These are phyloP conservation scores for Vanilla planifolia DNA, from an alignment of 106 monocot species.

Conservation along the genomic window DNA sequence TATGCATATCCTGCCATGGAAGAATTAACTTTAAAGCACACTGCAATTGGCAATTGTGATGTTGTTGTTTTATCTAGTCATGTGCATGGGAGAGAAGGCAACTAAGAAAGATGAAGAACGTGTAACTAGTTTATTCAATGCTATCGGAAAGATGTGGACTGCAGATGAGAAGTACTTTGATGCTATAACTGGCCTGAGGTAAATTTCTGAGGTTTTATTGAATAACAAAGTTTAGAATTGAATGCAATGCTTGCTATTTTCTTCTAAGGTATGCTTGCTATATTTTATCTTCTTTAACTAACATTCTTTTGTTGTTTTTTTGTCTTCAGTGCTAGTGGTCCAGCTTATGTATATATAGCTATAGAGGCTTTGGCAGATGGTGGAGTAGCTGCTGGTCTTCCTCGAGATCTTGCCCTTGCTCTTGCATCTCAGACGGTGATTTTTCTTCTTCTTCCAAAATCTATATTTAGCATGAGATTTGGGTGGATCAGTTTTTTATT, in stretches of 20 bases:
- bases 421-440: constrained; percentile 93
- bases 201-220: constrained; percentile 7
- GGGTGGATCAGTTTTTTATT: too few relatives aligned
- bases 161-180: constrained; percentile 94
- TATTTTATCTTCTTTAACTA: too few relatives aligned
- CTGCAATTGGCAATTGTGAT: too few relatives aligned
- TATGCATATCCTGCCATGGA: too few relatives aligned
- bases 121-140: constrained; percentile 52
- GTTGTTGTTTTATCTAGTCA: constrained; percentile 35
- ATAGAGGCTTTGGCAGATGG: constrained; percentile 99
- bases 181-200: constrained; percentile 98
- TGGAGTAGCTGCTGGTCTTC: constrained; percentile 97
- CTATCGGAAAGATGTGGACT: constrained; percentile 85
- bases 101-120: constrained; percentile 72
- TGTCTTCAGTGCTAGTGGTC: constrained; percentile 80
- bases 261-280: not conserved
- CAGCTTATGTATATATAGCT: constrained; percentile 86
- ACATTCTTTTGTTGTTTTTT: too few relatives aligned
- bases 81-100: constrained; percentile 72
- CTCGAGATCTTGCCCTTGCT: constrained; percentile 85
- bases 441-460: constrained; percentile 7
- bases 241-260: not conserved
- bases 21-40: too few relatives aligned
- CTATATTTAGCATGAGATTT: too few relatives aligned
- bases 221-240: not conserved